phyloP scores from a whole-genome alignment of 148 eudicot genomes.

The Rhododendron ferrugineum region DNA sequence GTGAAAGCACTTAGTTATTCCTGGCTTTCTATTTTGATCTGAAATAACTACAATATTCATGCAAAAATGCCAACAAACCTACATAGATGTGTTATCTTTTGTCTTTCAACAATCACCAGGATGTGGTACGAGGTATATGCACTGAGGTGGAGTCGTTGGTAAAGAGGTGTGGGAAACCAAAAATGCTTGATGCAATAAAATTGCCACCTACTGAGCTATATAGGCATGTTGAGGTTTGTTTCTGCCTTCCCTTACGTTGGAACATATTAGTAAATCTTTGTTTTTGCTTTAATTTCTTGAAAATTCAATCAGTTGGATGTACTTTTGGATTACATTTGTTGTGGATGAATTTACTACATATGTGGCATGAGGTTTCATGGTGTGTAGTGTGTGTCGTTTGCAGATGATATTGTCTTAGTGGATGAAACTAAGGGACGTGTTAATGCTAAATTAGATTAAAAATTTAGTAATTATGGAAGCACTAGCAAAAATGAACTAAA shows the following conservation, averaged over 20 bases:
- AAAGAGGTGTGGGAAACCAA: constrained; percentile 80
- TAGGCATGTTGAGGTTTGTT: constrained; percentile 70
- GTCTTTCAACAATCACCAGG: constrained; percentile 33
- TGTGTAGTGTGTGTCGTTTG: background rate
- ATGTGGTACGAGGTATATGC: constrained; percentile 79
- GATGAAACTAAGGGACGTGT: background rate
- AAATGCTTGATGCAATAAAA: constrained; percentile 88
- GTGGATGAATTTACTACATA: background rate
- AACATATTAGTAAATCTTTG: background rate
- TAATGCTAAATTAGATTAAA: background rate
- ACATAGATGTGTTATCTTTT: background rate
- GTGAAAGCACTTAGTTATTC: background rate
- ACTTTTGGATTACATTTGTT: background rate
- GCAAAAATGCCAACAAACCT: background rate
- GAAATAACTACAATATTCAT: background rate
- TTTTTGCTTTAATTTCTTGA: background rate
- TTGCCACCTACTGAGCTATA: constrained; percentile 90
- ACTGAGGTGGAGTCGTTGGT: constrained; percentile 73
- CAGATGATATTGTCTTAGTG: background rate
- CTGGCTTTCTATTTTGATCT: background rate
- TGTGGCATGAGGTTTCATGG: background rate
- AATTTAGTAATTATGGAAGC: background rate
- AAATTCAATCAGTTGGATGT: background rate
- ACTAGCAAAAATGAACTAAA: background rate
- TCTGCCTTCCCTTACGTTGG: background rate